A percentile compares a stretch with the other conserved stretches of the same genome.
Conservation (phyloP, 495 filamentous ascomycete species). For the Darksidea phi region DNA sequence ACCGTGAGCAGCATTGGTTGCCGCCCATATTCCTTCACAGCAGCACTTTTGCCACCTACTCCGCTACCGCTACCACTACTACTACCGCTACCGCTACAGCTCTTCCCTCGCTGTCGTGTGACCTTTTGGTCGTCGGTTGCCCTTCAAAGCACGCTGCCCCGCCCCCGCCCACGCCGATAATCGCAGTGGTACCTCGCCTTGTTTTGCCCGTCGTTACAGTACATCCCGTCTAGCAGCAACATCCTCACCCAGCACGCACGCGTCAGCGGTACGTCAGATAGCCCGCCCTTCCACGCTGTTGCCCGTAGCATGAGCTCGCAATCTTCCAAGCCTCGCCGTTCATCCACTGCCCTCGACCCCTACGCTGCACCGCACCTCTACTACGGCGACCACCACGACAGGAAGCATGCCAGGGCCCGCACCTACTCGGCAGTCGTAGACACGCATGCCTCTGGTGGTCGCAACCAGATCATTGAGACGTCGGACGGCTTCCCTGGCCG, state of each 20-base stretch:
- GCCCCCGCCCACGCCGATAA: not conserved
- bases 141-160: not conserved
- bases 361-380: constrained; percentile 49
- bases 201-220: not conserved
- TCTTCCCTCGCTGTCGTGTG: constrained; percentile 18
- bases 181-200: not conserved
- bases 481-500: constrained; percentile 13
- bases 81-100: no score
- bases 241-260: not conserved
- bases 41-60: not conserved
- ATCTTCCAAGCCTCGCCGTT: constrained; percentile 30
- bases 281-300: not conserved
- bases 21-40: not conserved
- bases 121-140: constrained; percentile 9
- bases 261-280: not conserved
- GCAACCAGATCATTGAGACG: constrained; percentile 6
- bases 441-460: constrained; percentile 10
- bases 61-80: no score
- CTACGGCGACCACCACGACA: constrained; percentile 46
- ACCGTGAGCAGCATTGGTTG: not conserved
- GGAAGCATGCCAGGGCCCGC: constrained; percentile 43
- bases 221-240: not conserved
- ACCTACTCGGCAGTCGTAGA: constrained; percentile 50
- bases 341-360: constrained; percentile 44
- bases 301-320: constrained; percentile 38